A percentile compares a stretch with the other conserved stretches of the same genome.
Conservation (phyloP, 1,284 basidiomycete species). For the Meira miltonrushii region DNA sequence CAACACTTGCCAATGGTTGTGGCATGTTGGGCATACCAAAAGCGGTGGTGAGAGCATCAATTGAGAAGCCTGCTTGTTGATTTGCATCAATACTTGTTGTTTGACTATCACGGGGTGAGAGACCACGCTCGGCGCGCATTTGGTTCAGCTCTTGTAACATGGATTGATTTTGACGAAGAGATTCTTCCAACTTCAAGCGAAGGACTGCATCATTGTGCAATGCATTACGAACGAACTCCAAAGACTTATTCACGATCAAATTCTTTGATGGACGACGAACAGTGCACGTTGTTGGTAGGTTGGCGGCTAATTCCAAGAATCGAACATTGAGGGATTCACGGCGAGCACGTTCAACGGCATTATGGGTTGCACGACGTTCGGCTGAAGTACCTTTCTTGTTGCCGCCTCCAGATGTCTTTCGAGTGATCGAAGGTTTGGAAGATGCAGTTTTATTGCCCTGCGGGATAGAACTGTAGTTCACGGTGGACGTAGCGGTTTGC, state of each 20-base stretch:
- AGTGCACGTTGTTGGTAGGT: constrained; percentile 35
- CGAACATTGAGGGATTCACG: constrained; percentile 42
- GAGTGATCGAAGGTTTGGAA: neutral
- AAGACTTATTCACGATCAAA: constrained; percentile 44
- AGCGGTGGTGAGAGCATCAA: constrained; percentile 1
- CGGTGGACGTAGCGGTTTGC: too few relatives aligned
- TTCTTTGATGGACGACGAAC: constrained; percentile 41
- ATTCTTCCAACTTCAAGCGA: constrained; percentile 32
- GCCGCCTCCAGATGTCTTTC: constrained; percentile 25
- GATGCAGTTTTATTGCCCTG: neutral
- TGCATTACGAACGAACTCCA: constrained; percentile 41
- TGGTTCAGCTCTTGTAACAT: constrained; percentile 39
- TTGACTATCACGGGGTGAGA: constrained; percentile 15
- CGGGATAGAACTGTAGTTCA: too few relatives aligned
- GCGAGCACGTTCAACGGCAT: constrained; percentile 43
- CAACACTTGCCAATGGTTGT: neutral
- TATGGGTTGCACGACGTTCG: constrained; percentile 41
- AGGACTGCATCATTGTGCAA: constrained; percentile 33
- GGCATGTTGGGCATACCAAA: neutral
- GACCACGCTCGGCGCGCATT: constrained; percentile 25
- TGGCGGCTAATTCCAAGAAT: constrained; percentile 39
- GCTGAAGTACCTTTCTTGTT: constrained; percentile 43
- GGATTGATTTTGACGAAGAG: constrained; percentile 27
- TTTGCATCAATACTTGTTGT: too few relatives aligned
- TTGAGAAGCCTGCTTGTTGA: neutral